These are phyloP conservation scores for Sonneratia alba DNA, from an alignment of 345 rosid species.

Conservation along the genomic window DNA sequence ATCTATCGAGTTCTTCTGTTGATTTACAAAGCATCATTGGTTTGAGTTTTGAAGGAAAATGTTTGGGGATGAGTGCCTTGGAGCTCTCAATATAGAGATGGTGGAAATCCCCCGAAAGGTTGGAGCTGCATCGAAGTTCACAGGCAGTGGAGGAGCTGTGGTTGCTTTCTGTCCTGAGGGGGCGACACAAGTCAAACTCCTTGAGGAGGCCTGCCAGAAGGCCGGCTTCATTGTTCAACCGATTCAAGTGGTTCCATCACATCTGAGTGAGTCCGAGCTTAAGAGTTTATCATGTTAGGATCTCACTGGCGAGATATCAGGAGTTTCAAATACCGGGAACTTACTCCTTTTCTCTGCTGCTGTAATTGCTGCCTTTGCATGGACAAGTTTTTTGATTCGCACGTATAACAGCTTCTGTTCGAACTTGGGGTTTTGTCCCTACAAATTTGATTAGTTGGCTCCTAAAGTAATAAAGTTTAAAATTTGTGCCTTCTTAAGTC, in stretches of 20 bases:
- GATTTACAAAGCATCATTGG: background rate
- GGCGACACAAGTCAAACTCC: slow-evolving; percentile 43
- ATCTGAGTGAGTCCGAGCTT: slow-evolving; percentile 35
- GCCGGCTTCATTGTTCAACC: slow-evolving; percentile 56
- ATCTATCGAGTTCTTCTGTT: background rate
- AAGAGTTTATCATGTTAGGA: slow-evolving; percentile 20
- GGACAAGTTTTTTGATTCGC: background rate
- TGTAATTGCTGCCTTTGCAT: background rate
- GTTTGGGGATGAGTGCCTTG: slow-evolving; percentile 82
- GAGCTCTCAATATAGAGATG: slow-evolving; percentile 75
- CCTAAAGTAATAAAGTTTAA: no score
- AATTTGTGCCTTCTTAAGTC: no score
- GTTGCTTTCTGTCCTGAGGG: slow-evolving; percentile 77
- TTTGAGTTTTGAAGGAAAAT: slow-evolving; percentile 35
- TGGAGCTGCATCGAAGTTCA: slow-evolving; percentile 81
- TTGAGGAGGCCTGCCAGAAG: slow-evolving; percentile 63
- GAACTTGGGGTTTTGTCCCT: no score
- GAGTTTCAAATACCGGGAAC: background rate
- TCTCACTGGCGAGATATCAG: background rate
- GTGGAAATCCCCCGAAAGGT: slow-evolving; percentile 71
- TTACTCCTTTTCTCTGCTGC: background rate
- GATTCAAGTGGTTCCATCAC: slow-evolving; percentile 48
- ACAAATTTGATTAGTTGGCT: no score
- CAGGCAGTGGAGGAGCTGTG: slow-evolving; percentile 95
- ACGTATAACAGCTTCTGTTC: background rate